phyloP scores from a whole-genome alignment of 352 stramenopile species.

The Pythium rhizo-oryzae region DNA sequence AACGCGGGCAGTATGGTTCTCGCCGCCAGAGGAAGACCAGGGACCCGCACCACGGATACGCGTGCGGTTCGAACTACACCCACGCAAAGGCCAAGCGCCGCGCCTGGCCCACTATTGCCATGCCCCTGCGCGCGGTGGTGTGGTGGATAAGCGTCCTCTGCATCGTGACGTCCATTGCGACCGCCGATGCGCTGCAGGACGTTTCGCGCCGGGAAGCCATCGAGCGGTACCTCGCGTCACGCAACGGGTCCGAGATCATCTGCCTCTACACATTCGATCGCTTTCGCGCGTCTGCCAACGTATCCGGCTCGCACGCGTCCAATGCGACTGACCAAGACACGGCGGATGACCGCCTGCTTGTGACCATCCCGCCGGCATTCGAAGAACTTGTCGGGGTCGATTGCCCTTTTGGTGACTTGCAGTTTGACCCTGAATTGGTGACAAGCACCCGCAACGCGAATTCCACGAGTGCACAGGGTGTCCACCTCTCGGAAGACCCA shows the following conservation, averaged over 20 bases:
- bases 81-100: background rate
- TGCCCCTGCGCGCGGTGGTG: background rate
- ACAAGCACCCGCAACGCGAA: slow-evolving; percentile 36
- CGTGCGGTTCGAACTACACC: no score
- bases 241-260: slow-evolving; percentile 19
- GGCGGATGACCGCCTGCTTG: slow-evolving; percentile 1
- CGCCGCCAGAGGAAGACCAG: no score
- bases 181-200: background rate
- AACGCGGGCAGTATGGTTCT: no score
- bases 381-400: slow-evolving; percentile 26
- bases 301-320: background rate
- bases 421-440: slow-evolving; percentile 53
- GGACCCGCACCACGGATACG: no score
- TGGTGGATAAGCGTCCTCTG: background rate
- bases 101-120: background rate
- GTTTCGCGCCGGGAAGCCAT: slow-evolving; percentile 17
- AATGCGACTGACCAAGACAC: background rate
- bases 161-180: background rate
- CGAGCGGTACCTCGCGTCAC: slow-evolving; percentile 23
- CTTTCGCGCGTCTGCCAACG: slow-evolving; percentile 5
- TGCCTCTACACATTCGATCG: slow-evolving; percentile 54
- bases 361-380: slow-evolving; percentile 26
- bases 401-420: slow-evolving; percentile 70
- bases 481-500: slow-evolving; percentile 38
- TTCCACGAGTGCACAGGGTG: slow-evolving; percentile 45